Evolutionary conservation across 352 stramenopile genomes (phyloP), one percentile per base, ranked within the genome.

Genomic region (Globisporangium perplexum): DNA sequence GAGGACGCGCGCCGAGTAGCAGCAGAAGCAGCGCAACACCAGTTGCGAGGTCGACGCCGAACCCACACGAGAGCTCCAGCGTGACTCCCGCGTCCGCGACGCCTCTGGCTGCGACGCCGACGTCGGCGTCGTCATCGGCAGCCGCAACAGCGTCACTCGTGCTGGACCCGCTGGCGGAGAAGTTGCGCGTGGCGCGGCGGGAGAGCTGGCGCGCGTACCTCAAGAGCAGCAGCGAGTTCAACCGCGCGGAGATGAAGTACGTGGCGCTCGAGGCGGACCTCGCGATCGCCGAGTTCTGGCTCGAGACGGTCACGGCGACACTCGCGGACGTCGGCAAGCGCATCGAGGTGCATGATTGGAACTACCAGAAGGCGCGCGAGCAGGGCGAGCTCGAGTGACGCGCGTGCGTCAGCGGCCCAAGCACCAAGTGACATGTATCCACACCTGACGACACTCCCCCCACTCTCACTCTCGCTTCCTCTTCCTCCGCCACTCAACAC

Each of bases 321-420:
- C 63, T 90, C 23, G 76, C 84, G 35, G 79, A 89, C 52, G 82
- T 90, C 18, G 82, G 82, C 28, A 77, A 80, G 42, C 74, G 82
- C 55, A 92, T 88, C 18, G 80, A 92, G 47, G 55, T 81, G 10
- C 80, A 89, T 45, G 82, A 92, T 50, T 92, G 82, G 82, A 83
- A 85, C 52, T 85, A 86, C 26, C 77, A 86, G 53, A 83, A 82
- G 55, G 72, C 80, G 12, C 65, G 59, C 28, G 67, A 72, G 33
- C 55, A 71, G 20, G 56, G 65, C 47, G 71, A 68, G 18, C 52
- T 61, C 36, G 58, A 52, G 44, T 59, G 45, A 50, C 20, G 20
- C n/a, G n/a, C n/a, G n/a, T n/a, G n/a, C n/a, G n/a, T n/a, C n/a
- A n/a, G n/a, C n/a, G n/a, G n/a, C 17, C 11, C 7, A 18, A 30